Base-by-base conservation (phyloP, 257 asterid genomes). In the Solanum habrochaites region DNA sequence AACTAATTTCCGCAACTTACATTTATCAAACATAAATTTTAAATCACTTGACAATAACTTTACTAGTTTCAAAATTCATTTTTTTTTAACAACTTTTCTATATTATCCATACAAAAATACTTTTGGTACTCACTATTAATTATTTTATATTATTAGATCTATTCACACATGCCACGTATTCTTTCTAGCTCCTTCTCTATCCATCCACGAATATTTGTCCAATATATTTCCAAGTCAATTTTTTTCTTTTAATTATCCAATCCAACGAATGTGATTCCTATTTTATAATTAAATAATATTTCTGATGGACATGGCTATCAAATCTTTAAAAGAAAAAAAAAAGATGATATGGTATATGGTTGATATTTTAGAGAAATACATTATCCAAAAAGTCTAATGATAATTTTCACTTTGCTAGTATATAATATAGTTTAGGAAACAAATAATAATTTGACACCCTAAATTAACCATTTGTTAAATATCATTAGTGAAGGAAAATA, bases 171-270 rank as follows among this genome's bases (percentile, higher is more conserved):
- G 83, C 83, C 83, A 77, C 62, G 60, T 77, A 74, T 43, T n/a
- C 83, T 43, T 43, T 77, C 83, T 77, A 77, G 83, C 83, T 42
- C 62, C 83, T 75, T 75, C 83, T 75, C n/a, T 31, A n/a, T 2
- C 23, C 62, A 29, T 43, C 83, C 83, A 77, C 62, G 39, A 25
- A 14, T 43, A 25, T 43, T 25, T 25, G n/a, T 15, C 83, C 20
- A 75, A 69, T 69, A 7, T 75, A 75, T 75, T 13, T 75, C 23
- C 83, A 75, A 42, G 37, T 75, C 23, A 75, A 37, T 6, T 6
- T 71, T 32, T 71, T 49, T 5, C 25, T n/a, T 42, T n/a, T 40
- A 6, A 23, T 23, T 4, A 40, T n/a, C 35, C 60, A 75, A 75
- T 75, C 37, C n/a, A 42, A 75, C 37, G 60, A 42, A 75, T 42